These are phyloP conservation scores for Eimeria praecox DNA, from an alignment of 169 alveolate species.

Conservation along the genomic window DNA sequence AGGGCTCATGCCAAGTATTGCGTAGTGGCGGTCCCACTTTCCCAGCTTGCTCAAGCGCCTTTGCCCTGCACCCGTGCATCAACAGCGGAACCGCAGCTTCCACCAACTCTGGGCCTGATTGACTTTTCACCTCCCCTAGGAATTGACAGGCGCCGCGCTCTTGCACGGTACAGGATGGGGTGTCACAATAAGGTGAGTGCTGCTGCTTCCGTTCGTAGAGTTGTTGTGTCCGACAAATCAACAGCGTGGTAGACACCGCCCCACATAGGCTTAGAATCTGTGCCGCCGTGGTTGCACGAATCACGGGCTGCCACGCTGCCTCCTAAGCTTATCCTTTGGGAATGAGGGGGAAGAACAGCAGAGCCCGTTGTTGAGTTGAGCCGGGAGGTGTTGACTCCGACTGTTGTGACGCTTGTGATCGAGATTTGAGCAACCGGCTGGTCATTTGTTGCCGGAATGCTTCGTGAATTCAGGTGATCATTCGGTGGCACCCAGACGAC, in stretches of 20 bases:
- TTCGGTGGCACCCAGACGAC: conserved; percentile 82
- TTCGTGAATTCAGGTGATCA: conserved; percentile 53
- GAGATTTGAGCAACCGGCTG: neutral
- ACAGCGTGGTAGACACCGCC: neutral
- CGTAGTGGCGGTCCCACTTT: conserved; percentile 79
- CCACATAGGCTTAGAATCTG: neutral
- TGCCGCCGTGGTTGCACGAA: neutral
- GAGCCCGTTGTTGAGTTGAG: neutral
- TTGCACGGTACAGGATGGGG: conserved; percentile 77
- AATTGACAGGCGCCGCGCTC: conserved; percentile 77
- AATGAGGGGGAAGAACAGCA: neutral
- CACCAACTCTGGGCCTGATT: conserved; percentile 70
- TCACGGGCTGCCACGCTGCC: neutral
- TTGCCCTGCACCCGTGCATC: conserved; percentile 33
- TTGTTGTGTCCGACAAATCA: neutral
- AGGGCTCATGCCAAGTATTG: conserved; percentile 80
- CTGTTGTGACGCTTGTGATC: neutral
- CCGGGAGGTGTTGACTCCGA: neutral
- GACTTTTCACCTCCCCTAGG: conserved; percentile 77
- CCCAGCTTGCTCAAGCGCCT: conserved; percentile 79
- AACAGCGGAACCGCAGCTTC: conserved; percentile 19
- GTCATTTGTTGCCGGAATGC: neutral
- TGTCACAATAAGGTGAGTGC: conserved; percentile 79
- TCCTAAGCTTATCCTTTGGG: neutral
- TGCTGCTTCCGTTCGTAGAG: neutral